Evolutionary conservation across 495 filamentous ascomycete species (phyloP), one percentile per base, ranked within the genome.

Genomic region (Talaromyces proteolyticus): DNA sequence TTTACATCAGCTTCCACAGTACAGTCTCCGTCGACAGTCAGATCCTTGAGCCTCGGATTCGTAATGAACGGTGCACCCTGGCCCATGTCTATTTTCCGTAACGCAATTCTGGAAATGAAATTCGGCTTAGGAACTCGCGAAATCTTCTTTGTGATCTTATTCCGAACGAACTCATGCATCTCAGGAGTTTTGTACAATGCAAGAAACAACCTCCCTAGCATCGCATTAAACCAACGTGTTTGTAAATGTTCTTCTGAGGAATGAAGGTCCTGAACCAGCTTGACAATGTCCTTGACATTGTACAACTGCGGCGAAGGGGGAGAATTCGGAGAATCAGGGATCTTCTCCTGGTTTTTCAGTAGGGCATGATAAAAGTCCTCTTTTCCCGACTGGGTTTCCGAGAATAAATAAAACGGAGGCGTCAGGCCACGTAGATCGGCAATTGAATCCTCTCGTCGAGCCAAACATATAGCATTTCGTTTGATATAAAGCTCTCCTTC

Each of bases 281-380:
- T 81, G 57, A 96, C 86, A 25, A 96, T 85, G 68, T 95, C 79
- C 61, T 87, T 85, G 17, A 87, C 76, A 23, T 93, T 84, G 58
- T 91, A 95, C n/a, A 81, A 72, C 47, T 91, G 80, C 14, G 86
- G 87, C 25, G 75, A 75, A 6, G 92, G 91, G 0, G 84, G 78
- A 11, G 71, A 73, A 43, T 80, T 73, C 17, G 72, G 65, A 6
- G 75, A 68, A 38, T 79, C 67, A 47, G 78, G 70, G 18, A 76
- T 73, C 57, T 81, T 83, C 43, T 89, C 82, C 59, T 95, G 89
- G 53, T 91, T 93, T 52, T 86, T 80, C 14, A 98, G 75, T 55
- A 98, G 75, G 17, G 91, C 87, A 63, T 94, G 88, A 64, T 98
- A 98, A 70, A 98, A 97, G 56, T 98, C 93, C 62, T 98, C 93